phyloP scores from a whole-genome alignment of 257 asterid genomes.

The Cinchona pubescens region DNA sequence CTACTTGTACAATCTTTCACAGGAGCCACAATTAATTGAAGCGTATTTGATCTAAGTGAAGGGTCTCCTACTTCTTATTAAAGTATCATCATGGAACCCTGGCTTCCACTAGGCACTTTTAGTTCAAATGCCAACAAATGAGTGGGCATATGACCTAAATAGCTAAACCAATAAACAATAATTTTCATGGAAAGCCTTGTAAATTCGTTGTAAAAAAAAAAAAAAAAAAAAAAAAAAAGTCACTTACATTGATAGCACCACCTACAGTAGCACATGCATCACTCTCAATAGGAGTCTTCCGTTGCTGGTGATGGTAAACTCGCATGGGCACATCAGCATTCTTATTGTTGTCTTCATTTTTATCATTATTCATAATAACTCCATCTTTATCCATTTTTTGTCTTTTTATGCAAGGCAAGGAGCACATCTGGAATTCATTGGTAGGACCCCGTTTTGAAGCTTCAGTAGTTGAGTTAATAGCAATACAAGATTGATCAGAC shows the following conservation, averaged over 20 bases:
- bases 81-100: background rate
- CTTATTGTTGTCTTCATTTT: constrained; percentile 15
- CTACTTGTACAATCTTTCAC: background rate
- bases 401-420: constrained; percentile 20
- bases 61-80: background rate
- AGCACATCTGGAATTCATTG: constrained; percentile 6
- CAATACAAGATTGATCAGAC: background rate
- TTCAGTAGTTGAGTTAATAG: constrained; percentile 1
- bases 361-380: constrained; percentile 1
- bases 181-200: too few species aligned
- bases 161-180: background rate
- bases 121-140: background rate
- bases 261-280: constrained; percentile 24
- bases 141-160: background rate
- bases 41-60: background rate
- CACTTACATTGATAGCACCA: constrained; percentile 14
- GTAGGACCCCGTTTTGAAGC: constrained; percentile 3
- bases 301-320: constrained; percentile 31
- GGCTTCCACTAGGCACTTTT: background rate
- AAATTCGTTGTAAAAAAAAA: too few species aligned
- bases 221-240: background rate
- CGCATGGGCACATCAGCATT: constrained; percentile 15
- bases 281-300: constrained; percentile 19
- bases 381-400: constrained; percentile 14
- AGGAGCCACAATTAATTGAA: background rate